Evolutionary conservation across 352 stramenopile species (phyloP).

Genomic region (Phytophthora litchii): DNA sequence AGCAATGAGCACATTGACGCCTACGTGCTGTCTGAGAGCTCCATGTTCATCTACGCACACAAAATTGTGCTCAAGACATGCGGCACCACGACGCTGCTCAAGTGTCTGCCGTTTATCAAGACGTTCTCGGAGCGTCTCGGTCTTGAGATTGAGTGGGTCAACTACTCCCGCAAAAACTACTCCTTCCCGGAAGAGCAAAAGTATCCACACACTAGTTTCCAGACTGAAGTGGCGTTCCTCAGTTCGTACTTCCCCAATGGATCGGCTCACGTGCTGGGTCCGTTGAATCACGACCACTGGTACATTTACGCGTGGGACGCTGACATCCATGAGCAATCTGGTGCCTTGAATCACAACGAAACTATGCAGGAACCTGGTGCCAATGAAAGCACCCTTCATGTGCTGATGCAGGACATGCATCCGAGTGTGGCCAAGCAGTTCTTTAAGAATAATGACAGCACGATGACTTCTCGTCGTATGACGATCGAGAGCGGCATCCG

Average conservation of each 20-base stretch:
- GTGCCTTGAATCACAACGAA: slow-evolving; percentile 17
- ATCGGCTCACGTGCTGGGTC: slow-evolving; percentile 89
- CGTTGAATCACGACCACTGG: slow-evolving; percentile 98
- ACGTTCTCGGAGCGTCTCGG: slow-evolving; percentile 86
- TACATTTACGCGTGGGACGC: slow-evolving; percentile 98
- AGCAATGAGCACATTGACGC: slow-evolving; percentile 97
- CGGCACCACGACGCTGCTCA: slow-evolving; percentile 98
- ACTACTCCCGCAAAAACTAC: slow-evolving; percentile 99
- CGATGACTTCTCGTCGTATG: slow-evolving; percentile 88
- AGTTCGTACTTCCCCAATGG: slow-evolving; percentile 89
- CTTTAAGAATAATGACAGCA: slow-evolving; percentile 77
- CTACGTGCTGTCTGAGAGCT: slow-evolving; percentile 96
- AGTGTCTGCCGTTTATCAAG: slow-evolving; percentile 89
- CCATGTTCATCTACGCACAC: slow-evolving; percentile 98
- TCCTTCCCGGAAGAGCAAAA: slow-evolving; percentile 98
- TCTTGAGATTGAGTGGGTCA: slow-evolving; percentile 98
- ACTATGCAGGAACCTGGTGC: slow-evolving; percentile 23
- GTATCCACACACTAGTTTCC: slow-evolving; percentile 97
- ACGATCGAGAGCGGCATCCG: slow-evolving; percentile 95
- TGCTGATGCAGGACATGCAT: slow-evolving; percentile 90
- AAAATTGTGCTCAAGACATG: slow-evolving; percentile 99
- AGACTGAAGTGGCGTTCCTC: slow-evolving; percentile 97
- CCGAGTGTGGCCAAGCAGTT: slow-evolving; percentile 83
- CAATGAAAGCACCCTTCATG: slow-evolving; percentile 79
- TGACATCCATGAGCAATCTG: slow-evolving; percentile 73